Evolutionary conservation across 1,139 yeast species (phyloP), one percentile per base, ranked within the genome.

Genomic region (Lodderomyces margitis): DNA sequence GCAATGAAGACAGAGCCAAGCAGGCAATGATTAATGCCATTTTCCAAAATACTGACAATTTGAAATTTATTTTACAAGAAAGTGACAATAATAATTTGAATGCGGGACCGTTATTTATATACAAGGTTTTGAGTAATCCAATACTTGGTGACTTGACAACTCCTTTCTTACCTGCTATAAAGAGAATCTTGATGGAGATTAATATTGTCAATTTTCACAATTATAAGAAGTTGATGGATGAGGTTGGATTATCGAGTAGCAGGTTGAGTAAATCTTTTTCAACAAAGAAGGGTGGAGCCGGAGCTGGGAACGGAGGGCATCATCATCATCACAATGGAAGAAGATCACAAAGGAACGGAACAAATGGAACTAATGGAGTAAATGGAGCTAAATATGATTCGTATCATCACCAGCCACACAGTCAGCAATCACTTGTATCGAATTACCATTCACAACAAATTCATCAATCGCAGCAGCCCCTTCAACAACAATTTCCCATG

Each of bases 171-270:
- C 44, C 47, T 12, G 83, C 84, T 62, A 78, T 84, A 27, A 72
- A 89, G 47, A 65, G 75, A 40, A 76, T 82, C 6, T 66, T 87
- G 42, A 61, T 81, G 42, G 82, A 81, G 36, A 64, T 79, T 51
- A 81, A 79, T 45, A 75, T 81, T 15, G 54, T 57, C 30, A 71
- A 74, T 42, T 75, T 75, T 25, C 95, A 87, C 57, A 87, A 87
- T 21, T 87, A 88, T 62, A 87, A 87, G 58, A 80, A 95, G 51
- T 70, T 92, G 45, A 79, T 91, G 80, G 98, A 92, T 52, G 98
- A 92, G 61, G 94, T 89, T 49, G 98, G 98, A 6, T 69, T 91
- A 39, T 61, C 74, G 6, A 64, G 62, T 46, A 61, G 61, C 37
- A 55, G 74, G 43, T 53, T 69, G 38, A 61, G 60, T 40, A 54